Base-by-base conservation (phyloP, 768 basidiomycete genomes). In the Tulasnella sp. region DNA sequence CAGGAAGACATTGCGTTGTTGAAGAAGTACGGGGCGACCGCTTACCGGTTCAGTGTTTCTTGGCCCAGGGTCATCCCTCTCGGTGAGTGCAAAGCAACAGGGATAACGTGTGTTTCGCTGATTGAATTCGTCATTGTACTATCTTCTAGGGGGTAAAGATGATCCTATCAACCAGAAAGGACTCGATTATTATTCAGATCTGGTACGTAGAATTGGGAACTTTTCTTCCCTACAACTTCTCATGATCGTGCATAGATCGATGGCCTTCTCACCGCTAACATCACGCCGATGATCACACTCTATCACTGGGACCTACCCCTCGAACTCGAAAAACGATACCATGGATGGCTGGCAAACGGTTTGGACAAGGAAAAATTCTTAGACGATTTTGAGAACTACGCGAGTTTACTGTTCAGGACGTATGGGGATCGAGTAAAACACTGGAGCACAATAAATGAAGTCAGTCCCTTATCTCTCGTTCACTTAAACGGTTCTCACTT, bases 231-330 rank as follows among this genome's bases (percentile, higher is more conserved):
- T 7, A 38, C 15, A 7, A 5, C 5, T 38, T 38, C 34, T 7
- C 34, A 7, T 38, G 5, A 15, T 15, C 34, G 5, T 15, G 34
- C 5, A 38, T 38, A 38, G 34, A 38, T 38, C 15, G 34, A 38
- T 15, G 15, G 34, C 34, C 34, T 77, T 34, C 50, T 50, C 41
- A 4, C 4, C 19, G 53, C 26, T 19, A 26, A 26, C n/a, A 69
- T 69, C 60, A 62, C 56, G 3, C 68, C 68, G 11, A 62, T 48
- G n/a, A 50, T 53, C 58, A 85, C 81, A 85, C 70, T 85, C 29
- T 84, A 84, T 66, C 84, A 83, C 68, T 88, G 86, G 86, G 86
- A 88, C 67, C 77, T 87, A 7, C 86, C 87, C 4, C 82, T 84
- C 66, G 80, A 71, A 21, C 77, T 90, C 34, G 79, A 86, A 54